phyloP scores from a whole-genome alignment of 495 filamentous ascomycete species.

The Platismatia glauca region DNA sequence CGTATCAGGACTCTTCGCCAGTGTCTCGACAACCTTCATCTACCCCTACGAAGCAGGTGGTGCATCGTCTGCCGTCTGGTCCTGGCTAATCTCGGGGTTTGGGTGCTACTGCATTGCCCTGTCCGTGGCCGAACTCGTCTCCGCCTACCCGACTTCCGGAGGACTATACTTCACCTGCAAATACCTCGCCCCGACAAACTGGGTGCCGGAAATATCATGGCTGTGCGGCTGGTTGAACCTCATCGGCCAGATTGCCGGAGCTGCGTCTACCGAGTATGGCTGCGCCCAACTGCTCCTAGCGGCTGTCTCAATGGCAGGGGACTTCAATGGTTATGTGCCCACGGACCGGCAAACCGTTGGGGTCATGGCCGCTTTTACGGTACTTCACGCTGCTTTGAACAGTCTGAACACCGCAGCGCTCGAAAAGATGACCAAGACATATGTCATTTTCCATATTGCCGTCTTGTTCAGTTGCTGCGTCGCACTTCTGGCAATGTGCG shows the following conservation, averaged over 20 bases:
- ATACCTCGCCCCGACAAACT: constrained; percentile 32
- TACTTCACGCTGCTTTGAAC: constrained; percentile 49
- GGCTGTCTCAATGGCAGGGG: constrained; percentile 51
- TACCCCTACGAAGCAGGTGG: constrained; percentile 54
- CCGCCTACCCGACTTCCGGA: constrained; percentile 50
- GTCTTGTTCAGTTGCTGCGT: constrained; percentile 50
- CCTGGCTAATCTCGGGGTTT: constrained; percentile 53
- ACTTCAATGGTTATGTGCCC: constrained; percentile 43
- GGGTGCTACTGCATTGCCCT: constrained; percentile 55
- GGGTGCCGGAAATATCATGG: constrained; percentile 36
- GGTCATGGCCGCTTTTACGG: constrained; percentile 51
- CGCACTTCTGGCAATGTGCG: constrained; percentile 48
- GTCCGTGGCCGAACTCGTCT: constrained; percentile 49
- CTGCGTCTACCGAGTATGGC: constrained; percentile 59
- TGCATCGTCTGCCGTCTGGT: constrained; percentile 53
- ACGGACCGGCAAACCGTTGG: constrained; percentile 45
- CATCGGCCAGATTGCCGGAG: constrained; percentile 54
- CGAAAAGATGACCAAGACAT: constrained; percentile 55
- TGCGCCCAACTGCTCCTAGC: constrained; percentile 60
- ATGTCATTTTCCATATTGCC: constrained; percentile 56
- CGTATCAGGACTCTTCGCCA: constrained; percentile 52
- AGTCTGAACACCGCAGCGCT: constrained; percentile 51
- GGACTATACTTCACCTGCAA: constrained; percentile 45
- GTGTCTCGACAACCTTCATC: constrained; percentile 51
- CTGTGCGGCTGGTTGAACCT: constrained; percentile 59